A percentile compares a stretch with the other conserved stretches of the same genome.
Conservation (phyloP, 768 basidiomycete genomes). For the Trametes sanguinea region DNA sequence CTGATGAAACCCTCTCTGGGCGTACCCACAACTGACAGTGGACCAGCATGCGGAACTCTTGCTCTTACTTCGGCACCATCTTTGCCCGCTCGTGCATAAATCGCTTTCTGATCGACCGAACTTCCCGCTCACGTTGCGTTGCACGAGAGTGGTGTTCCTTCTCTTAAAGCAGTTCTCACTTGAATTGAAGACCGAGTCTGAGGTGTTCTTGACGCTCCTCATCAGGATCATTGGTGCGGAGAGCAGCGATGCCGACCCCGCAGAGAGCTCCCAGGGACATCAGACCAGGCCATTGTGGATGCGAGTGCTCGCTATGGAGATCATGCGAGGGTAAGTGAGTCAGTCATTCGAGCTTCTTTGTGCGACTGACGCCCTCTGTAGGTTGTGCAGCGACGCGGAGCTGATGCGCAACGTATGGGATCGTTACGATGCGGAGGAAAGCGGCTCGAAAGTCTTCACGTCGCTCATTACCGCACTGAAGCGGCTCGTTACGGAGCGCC, state of each 20-base stretch:
- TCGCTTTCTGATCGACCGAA: conserved; percentile 77
- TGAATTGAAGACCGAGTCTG: conserved; percentile 79
- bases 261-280: conserved; percentile 25
- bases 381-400: conserved; percentile 78
- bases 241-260: conserved; percentile 29
- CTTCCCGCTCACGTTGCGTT: conserved; percentile 88
- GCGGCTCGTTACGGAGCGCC: conserved; percentile 86
- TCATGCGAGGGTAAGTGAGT: conserved; percentile 74
- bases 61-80: conserved; percentile 83
- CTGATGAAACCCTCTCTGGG: background rate
- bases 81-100: conserved; percentile 88
- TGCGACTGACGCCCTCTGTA: conserved; percentile 29
- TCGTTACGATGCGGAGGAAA: conserved; percentile 63
- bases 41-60: conserved; percentile 77
- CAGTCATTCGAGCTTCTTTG: background rate
- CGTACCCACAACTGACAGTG: background rate
- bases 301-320: conserved; percentile 89
- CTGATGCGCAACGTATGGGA: conserved; percentile 80
- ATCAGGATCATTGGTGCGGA: conserved; percentile 67
- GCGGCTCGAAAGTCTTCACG: conserved; percentile 70
- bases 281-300: conserved; percentile 73
- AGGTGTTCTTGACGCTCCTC: conserved; percentile 79
- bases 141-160: conserved; percentile 91
- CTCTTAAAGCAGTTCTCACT: conserved; percentile 87
- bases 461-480: conserved; percentile 83